Conservation (phyloP, 441 rosid genomes). For the Pelargonium fulgidum region DNA sequence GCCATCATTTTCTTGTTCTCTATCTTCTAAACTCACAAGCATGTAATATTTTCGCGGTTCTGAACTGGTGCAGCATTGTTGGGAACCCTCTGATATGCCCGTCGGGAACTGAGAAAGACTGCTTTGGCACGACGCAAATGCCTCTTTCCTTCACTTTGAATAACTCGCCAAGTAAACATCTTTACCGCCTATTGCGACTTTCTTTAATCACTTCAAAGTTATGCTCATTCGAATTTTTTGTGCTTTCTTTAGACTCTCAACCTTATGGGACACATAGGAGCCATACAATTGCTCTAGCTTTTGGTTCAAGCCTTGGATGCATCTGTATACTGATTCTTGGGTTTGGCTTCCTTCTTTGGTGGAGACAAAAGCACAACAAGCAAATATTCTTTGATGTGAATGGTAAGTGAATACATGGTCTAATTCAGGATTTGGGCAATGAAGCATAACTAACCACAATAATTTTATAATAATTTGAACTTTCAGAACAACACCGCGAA, state of each 20-base stretch:
- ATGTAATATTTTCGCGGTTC: not conserved
- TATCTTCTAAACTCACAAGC: not conserved
- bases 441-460: not conserved
- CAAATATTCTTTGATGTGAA: constrained; percentile 76
- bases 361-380: constrained; percentile 68
- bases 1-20: not conserved
- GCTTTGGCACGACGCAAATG: constrained; percentile 67
- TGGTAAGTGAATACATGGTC: constrained; percentile 36
- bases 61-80: constrained; percentile 49
- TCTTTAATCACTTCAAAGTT: not conserved
- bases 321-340: constrained; percentile 53
- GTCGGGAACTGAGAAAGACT: constrained; percentile 75
- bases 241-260: constrained; percentile 35
- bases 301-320: constrained; percentile 62
- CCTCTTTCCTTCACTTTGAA: constrained; percentile 96
- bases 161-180: constrained; percentile 51
- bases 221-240: not conserved
- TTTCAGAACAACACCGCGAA: constrained; percentile 49
- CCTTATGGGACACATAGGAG: constrained; percentile 38
- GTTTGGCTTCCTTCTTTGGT: constrained; percentile 66
- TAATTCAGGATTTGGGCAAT: not conserved
- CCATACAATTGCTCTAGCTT: constrained; percentile 68
- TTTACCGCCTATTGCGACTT: not conserved
- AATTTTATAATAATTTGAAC: constrained; percentile 8
- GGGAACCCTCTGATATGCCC: constrained; percentile 88